Evolutionary conservation across 148 eudicot species (phyloP), one percentile per base, ranked within the genome.

Genomic region (Fagopyrum tataricum): DNA sequence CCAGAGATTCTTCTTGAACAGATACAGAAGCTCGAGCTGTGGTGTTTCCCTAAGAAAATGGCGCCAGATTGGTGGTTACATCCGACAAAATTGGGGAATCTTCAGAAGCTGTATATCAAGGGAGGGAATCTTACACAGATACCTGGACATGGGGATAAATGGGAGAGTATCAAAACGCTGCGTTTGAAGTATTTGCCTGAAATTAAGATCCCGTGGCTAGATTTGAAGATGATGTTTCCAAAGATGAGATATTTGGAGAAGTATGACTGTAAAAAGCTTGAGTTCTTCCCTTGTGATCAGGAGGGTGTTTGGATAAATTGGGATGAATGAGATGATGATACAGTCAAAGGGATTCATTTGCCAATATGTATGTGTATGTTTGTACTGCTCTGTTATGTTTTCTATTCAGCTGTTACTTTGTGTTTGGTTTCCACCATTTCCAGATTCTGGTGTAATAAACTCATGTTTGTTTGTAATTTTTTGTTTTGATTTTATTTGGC

Each of bases 81-180:
- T 6, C 77, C 77, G 7, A 13, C 2, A 0, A 74, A 73, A 5
- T 55, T 81, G 75, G 2, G 20, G 24, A 48, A 18, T 2, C 44
- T 87, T 61, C 24, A 67, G 73, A 83, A 83, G 68, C 82, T 87
- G 4, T 87, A 83, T 62, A 76, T 87, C 21, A 83, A 82, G 53
- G 88, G 85, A 6, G 90, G 90, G 1, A 72, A 78, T n/a, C 68
- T 87, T 4, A 37, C 37, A 44, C 77, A 82, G 44, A 67, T 79
- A 17, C 44, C 42, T 12, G 69, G 44, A 64, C 78, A 42, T 8
- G 26, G 49, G 53, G 44, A 26, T 8, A 70, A 24, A 43, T 83
- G 82, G 69, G 14, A 10, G 82, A 26, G 14, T 0, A 83, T 86
- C 17, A 17, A 72, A 67, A 74, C 37, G 4, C 9, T 86, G 77